Base-by-base conservation (phyloP, 441 rosid species). In the Theobroma grandiflorum region DNA sequence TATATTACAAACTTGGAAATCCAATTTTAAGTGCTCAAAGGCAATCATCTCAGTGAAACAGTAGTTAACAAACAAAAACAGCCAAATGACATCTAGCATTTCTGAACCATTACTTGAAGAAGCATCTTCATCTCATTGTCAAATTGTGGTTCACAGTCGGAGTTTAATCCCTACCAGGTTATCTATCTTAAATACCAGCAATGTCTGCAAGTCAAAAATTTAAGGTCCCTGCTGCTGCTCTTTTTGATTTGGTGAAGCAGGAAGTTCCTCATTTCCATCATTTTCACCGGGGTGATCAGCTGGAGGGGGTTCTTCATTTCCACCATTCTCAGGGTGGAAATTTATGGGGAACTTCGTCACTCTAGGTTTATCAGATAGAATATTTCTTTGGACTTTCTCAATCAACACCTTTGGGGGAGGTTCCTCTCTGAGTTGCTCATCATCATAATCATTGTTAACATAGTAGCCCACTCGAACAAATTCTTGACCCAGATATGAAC, bases 261-360 rank as follows among this genome's bases (percentile, higher is more conserved):
- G 81, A 66, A 42, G 72, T 67, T 87, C 89, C 64, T 79, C 84
- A 53, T 83, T 85, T 40, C 63, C 91, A 59, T 83, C 82, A 47
- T 78, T 67, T 85, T 85, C 91, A 61, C 80, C 76, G 7, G 88
- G 84, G 72, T 85, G 89, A 71, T 84, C 90, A 35, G 83, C 71
- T 45, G 87, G 74, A 35, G 83, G 78, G 37, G 85, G 82, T 70
- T 85, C 96, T 43, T 85, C 88, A 18, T 57, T 83, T 84, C 87
- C 91, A 38, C 84, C 65, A 20, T 83, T 87, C 77, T 90, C 95
- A 0, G 97, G 94, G 81, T 83, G 90, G 81, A 93, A 93, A 81
- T 93, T 91, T 85, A 93, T 91, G 74, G 97, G 97, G 76, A 93
- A 93, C 84, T 93, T 93, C 15, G 94, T 93, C 43, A 91, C 95